Percentiles rank a stretch among this genome's conserved stretches.
These are phyloP conservation scores for Pulveroboletus sp. DNA, from an alignment of 768 basidiomycete genomes.

Conservation along the genomic window DNA sequence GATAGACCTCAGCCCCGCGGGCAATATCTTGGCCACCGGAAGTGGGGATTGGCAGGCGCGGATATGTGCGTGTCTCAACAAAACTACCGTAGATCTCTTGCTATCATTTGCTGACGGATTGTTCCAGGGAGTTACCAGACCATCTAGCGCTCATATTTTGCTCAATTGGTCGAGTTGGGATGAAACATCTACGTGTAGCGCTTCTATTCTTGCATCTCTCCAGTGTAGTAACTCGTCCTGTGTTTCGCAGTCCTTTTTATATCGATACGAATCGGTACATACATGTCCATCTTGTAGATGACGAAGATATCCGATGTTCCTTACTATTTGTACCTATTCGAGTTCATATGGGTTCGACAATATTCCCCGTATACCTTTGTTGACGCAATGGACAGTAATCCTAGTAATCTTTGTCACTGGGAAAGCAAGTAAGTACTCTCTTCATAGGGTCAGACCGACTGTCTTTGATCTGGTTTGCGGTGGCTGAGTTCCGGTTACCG, in stretches of 20 bases:
- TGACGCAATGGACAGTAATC: no score
- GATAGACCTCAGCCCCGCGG: conserved; percentile 63
- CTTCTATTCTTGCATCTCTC: conserved; percentile 25
- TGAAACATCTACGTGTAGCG: conserved; percentile 25
- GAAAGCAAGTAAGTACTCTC: no score
- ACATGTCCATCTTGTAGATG: conserved; percentile 5
- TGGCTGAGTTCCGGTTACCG: no score
- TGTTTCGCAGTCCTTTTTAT: conserved; percentile 14
- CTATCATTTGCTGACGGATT: conserved; percentile 4
- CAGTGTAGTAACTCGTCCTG: conserved; percentile 20
- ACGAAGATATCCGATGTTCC: conserved; percentile 5
- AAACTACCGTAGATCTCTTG: neutral
- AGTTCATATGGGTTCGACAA: conserved; percentile 1
- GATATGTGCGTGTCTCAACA: conserved; percentile 48
- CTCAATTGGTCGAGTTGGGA: conserved; percentile 8
- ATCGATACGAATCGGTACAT: conserved; percentile 21
- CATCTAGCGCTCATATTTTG: conserved; percentile 14
- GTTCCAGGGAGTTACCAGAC: conserved; percentile 31
- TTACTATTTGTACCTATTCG: conserved; percentile 3
- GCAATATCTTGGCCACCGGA: conserved; percentile 63
- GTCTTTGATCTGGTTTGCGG: no score
- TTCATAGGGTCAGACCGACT: no score
- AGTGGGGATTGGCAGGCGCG: conserved; percentile 71
- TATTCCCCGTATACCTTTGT: neutral
- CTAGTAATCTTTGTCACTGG: no score